Percentiles rank a stretch among this genome's conserved stretches.
Evolutionary conservation across 2,329 filamentous ascomycete species (phyloP).

Genomic region (Apiospora koreana): DNA sequence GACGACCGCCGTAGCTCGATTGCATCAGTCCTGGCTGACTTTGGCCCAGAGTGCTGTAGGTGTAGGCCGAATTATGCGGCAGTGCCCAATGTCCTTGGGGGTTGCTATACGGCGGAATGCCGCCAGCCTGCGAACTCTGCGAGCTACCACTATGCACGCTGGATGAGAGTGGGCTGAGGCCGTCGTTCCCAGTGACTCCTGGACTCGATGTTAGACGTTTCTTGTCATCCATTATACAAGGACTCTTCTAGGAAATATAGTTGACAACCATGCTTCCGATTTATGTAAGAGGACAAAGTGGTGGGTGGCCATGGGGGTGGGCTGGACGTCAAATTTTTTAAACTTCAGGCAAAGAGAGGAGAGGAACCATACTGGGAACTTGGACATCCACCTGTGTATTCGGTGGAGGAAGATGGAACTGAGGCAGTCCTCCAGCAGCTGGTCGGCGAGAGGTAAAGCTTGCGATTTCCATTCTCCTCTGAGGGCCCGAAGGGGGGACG

Average conservation of each 20-base stretch:
- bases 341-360: not conserved
- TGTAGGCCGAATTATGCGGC: conserved; percentile 50
- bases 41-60: conserved; percentile 58
- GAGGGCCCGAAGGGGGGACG: conserved; percentile 17
- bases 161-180: conserved; percentile 62
- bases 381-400: conserved; percentile 34
- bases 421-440: conserved; percentile 67
- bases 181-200: conserved; percentile 55
- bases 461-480: conserved; percentile 28
- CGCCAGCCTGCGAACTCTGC: conserved; percentile 55
- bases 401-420: conserved; percentile 33
- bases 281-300: not conserved
- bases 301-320: not conserved
- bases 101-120: conserved; percentile 55
- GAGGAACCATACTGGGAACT: conserved; percentile 34
- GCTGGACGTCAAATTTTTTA: not conserved
- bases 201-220: conserved; percentile 39
- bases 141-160: conserved; percentile 62
- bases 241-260: not conserved
- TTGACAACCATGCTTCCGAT: not conserved
- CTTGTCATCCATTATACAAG: conserved; percentile 10
- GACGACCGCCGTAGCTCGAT: conserved; percentile 39
- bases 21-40: conserved; percentile 46
- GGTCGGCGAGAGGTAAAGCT: conserved; percentile 72
- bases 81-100: conserved; percentile 62